A percentile compares a stretch with the other conserved stretches of the same genome.
Conservation (phyloP, 108 stramenopile genomes). For the Skeletonema grethae region DNA sequence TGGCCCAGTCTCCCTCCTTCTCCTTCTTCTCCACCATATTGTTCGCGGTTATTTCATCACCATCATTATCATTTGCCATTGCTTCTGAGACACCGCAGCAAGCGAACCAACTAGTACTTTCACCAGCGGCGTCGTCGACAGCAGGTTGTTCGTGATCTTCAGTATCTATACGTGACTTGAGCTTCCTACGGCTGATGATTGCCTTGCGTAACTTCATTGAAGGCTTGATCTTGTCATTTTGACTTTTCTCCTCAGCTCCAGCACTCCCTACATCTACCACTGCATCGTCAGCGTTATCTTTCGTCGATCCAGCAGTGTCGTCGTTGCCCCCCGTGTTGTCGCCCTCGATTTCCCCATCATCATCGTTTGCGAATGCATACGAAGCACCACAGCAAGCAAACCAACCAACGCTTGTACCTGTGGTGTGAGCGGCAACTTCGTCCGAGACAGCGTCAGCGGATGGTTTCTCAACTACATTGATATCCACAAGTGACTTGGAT, state of each 20-base stretch:
- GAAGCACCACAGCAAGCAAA: not conserved
- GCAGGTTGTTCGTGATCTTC: too few relatives aligned
- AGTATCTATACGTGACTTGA: not conserved
- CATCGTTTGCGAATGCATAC: not conserved
- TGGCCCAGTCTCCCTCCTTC: too few relatives aligned
- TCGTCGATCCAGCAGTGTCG: not conserved
- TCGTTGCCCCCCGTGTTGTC: not conserved
- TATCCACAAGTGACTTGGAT: not conserved
- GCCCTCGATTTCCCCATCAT: not conserved
- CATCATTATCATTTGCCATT: not conserved
- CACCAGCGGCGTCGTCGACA: too few relatives aligned
- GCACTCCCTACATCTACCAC: too few relatives aligned
- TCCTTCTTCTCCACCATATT: not conserved
- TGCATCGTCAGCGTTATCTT: too few relatives aligned
- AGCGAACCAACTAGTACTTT: not conserved
- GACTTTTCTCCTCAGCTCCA: not conserved
- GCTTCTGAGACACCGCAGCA: not conserved
- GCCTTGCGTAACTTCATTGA: not conserved
- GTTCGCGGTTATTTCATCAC: too few relatives aligned
- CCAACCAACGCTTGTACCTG: not conserved
- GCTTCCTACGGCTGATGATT: not conserved
- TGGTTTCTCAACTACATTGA: not conserved
- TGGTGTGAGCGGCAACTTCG: not conserved
- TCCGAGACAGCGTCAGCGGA: not conserved
- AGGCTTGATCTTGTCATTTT: not conserved